Percentiles rank a stretch among this genome's conserved stretches.
These are phyloP conservation scores for Leptosphaerulina australis DNA, from an alignment of 2,329 filamentous ascomycete genomes.

Conservation along the genomic window DNA sequence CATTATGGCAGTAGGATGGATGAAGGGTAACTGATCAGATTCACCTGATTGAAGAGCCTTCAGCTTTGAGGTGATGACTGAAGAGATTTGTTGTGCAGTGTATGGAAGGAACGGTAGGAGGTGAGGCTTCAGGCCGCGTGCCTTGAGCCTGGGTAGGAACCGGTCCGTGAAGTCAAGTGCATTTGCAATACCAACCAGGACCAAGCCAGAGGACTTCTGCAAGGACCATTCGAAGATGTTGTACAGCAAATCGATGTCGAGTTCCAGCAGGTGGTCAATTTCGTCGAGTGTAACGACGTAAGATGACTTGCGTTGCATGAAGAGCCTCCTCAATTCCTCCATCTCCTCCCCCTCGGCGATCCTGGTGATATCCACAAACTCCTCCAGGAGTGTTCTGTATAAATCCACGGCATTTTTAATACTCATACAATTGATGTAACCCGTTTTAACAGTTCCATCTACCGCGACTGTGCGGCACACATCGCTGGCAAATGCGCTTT, in stretches of 20 bases:
- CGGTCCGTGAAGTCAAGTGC: slow-evolving; percentile 94
- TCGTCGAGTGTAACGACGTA: slow-evolving; percentile 92
- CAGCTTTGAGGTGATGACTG: slow-evolving; percentile 83
- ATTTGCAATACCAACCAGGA: slow-evolving; percentile 93
- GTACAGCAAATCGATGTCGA: slow-evolving; percentile 89
- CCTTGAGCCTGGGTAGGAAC: slow-evolving; percentile 90
- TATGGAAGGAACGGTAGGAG: slow-evolving; percentile 93
- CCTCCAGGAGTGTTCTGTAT: slow-evolving; percentile 76
- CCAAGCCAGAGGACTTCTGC: slow-evolving; percentile 75
- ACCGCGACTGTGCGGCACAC: slow-evolving; percentile 68
- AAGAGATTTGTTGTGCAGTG: slow-evolving; percentile 82
- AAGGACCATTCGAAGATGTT: slow-evolving; percentile 97
- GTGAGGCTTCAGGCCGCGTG: slow-evolving; percentile 86
- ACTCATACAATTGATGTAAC: slow-evolving; percentile 96
- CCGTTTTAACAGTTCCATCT: slow-evolving; percentile 64
- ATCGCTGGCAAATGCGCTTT: slow-evolving; percentile 90
- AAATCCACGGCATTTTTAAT: slow-evolving; percentile 87
- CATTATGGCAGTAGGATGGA: slow-evolving; percentile 92
- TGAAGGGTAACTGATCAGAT: slow-evolving; percentile 75
- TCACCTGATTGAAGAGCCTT: slow-evolving; percentile 70
- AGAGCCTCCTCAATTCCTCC: slow-evolving; percentile 70
- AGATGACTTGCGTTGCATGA: slow-evolving; percentile 65
- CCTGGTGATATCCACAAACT: slow-evolving; percentile 66
- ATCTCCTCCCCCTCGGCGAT: slow-evolving; percentile 70
- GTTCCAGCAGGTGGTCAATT: slow-evolving; percentile 88